Evolutionary conservation across 202 grass and related monocot species (phyloP).

Genomic region (Alloteropsis angusta): DNA sequence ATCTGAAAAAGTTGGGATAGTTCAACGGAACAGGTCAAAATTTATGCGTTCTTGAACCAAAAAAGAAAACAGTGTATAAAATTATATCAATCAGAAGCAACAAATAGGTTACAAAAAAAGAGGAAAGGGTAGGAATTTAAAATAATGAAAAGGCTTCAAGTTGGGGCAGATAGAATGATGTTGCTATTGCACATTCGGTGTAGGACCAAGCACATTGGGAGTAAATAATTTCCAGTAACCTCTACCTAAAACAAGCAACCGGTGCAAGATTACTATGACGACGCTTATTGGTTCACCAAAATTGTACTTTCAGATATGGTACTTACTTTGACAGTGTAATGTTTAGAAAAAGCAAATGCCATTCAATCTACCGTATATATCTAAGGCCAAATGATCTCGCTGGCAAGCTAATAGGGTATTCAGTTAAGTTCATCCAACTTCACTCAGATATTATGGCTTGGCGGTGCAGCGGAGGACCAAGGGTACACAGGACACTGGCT

Average conservation of each 20-base stretch:
- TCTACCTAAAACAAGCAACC: not conserved
- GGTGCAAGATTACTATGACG: not conserved
- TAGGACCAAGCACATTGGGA: not conserved
- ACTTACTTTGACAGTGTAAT: not conserved
- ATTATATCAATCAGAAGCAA: not conserved
- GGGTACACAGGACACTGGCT: not conserved
- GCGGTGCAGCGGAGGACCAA: not conserved
- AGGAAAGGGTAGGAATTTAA: not conserved
- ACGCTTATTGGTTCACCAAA: not conserved
- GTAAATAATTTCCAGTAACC: not conserved
- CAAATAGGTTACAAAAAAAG: not conserved
- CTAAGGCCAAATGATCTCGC: constrained; percentile 12
- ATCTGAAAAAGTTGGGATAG: constrained; percentile 49
- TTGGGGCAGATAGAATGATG: not conserved
- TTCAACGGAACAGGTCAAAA: not conserved
- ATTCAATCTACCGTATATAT: not conserved
- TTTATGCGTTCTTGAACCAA: constrained; percentile 13
- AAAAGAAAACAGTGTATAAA: not conserved
- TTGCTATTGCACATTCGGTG: not conserved
- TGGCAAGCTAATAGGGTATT: not conserved
- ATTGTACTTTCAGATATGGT: not conserved
- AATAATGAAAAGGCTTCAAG: not conserved
- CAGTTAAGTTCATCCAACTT: not conserved
- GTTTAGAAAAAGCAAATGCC: not conserved
- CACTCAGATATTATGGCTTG: not conserved